Base-by-base conservation (phyloP, 1,284 basidiomycete species). In the Kalmanozyma brasiliensis region DNA sequence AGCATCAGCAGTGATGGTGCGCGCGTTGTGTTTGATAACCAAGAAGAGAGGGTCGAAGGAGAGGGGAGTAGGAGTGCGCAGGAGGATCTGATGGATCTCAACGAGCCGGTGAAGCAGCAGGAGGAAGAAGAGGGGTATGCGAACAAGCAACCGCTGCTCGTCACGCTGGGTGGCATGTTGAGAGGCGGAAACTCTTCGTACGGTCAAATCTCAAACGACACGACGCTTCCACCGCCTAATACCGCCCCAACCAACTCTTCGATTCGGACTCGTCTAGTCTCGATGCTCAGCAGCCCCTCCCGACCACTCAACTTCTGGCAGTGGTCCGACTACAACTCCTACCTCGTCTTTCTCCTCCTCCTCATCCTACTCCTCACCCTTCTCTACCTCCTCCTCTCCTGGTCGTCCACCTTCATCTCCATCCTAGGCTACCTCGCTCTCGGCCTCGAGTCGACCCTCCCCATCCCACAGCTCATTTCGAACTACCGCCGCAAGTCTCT, bases 281-380 rank as follows among this genome's bases (percentile, higher is more conserved):
- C n/a, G n/a, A n/a, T n/a, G n/a, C n/a, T n/a, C n/a, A n/a, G n/a
- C n/a, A n/a, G n/a, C n/a, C n/a, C 56, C 11, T 16, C n/a, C 1
- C 23, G 92, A 34, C 90, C 88, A 1, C 85, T 90, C 60, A 86
- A 88, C 8, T 93, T 93, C 82, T 94, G 91, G 91, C 90, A 93
- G 76, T 94, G 91, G 91, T 83, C 85, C 38, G 87, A 85, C 14
- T 93, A 91, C 49, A 55, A 59, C 22, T 68, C 90, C 74, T 90
- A 94, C 78, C 84, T 93, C 52, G 90, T 93, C 78, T 93, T 91
- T 82, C 85, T 94, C 45, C 88, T 89, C n/a, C 89, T 87, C 11
- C 86, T 90, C 67, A 89, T 91, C 20, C 70, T 66, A 33, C 57
- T 52, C 36, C 64, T 86, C 29, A 77, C 74, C 7, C 29, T 84